These are phyloP conservation scores for Metarhizium brunneum DNA, from an alignment of 2,329 filamentous ascomycete genomes.

Conservation along the genomic window DNA sequence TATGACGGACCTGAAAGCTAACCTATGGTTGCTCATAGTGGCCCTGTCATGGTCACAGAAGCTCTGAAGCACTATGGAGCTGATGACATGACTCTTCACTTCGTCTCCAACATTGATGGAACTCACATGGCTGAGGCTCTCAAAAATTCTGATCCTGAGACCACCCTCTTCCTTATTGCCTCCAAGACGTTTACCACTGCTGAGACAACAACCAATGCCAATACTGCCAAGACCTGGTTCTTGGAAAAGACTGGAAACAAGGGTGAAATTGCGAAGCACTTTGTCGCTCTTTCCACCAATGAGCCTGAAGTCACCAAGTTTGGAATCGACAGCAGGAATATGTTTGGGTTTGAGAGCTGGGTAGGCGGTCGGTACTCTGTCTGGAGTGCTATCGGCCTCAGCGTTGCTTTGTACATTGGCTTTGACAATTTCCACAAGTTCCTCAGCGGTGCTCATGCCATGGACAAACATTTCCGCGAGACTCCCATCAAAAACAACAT, in stretches of 20 bases:
- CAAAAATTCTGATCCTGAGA: slow-evolving; percentile 82
- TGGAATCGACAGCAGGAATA: slow-evolving; percentile 97
- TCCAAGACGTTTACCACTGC: slow-evolving; percentile 99
- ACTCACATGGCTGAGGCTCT: slow-evolving; percentile 96
- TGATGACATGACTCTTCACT: slow-evolving; percentile 81
- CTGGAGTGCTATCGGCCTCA: slow-evolving; percentile 96
- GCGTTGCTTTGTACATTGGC: slow-evolving; percentile 88
- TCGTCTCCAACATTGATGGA: slow-evolving; percentile 98
- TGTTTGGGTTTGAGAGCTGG: slow-evolving; percentile 99
- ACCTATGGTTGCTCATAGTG: slow-evolving; percentile 40
- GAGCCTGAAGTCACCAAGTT: slow-evolving; percentile 94
- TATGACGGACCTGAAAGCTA: slow-evolving; percentile 8
- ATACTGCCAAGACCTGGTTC: slow-evolving; percentile 96
- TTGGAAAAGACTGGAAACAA: slow-evolving; percentile 67
- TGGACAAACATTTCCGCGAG: slow-evolving; percentile 97
- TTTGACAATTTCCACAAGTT: slow-evolving; percentile 98
- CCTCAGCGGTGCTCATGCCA: slow-evolving; percentile 85
- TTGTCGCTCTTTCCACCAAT: slow-evolving; percentile 96
- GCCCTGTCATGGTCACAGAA: slow-evolving; percentile 98
- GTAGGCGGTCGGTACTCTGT: slow-evolving; percentile 97
- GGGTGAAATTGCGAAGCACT: slow-evolving; percentile 94
- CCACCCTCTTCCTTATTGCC: slow-evolving; percentile 95
- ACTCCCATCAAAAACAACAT: slow-evolving; percentile 93
- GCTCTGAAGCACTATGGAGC: slow-evolving; percentile 92
- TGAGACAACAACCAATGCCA: slow-evolving; percentile 94